Conservation (phyloP, 2,329 filamentous ascomycete genomes). For the Monilinia laxa region DNA sequence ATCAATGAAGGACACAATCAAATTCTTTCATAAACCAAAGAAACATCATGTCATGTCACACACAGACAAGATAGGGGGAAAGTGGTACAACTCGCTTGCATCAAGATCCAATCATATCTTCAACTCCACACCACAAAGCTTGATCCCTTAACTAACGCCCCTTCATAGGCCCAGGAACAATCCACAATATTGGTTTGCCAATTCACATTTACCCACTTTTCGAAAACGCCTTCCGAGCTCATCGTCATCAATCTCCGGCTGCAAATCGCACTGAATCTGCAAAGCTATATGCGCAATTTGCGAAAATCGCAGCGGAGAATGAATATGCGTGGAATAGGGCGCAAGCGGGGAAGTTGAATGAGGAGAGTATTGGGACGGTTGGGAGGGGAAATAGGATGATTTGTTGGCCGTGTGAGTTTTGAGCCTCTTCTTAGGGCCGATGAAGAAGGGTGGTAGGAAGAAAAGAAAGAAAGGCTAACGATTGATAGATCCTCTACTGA, state of each 20-base stretch:
- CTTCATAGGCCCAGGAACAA: constrained; percentile 52
- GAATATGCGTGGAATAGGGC: constrained; percentile 59
- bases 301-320: constrained; percentile 53
- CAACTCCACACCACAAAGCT: too few species aligned
- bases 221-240: constrained; percentile 61
- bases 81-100: too few species aligned
- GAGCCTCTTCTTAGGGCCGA: too few species aligned
- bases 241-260: constrained; percentile 51
- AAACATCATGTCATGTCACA: too few species aligned
- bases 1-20: too few species aligned
- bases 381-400: constrained; percentile 64
- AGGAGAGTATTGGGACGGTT: constrained; percentile 54
- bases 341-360: constrained; percentile 42
- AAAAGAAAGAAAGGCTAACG: constrained; percentile 24
- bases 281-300: constrained; percentile 60
- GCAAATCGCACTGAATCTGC: constrained; percentile 61
- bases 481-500: constrained; percentile 59
- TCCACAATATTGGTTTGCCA: constrained; percentile 59
- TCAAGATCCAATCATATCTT: too few species aligned
- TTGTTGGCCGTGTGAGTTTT: constrained; percentile 59
- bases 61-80: too few species aligned
- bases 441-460: neutral
- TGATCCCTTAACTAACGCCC: neutral
- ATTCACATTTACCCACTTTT: constrained; percentile 69
- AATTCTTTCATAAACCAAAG: too few species aligned